phyloP scores from a whole-genome alignment of 1,284 basidiomycete species.

The Heliocybe sulcata region DNA sequence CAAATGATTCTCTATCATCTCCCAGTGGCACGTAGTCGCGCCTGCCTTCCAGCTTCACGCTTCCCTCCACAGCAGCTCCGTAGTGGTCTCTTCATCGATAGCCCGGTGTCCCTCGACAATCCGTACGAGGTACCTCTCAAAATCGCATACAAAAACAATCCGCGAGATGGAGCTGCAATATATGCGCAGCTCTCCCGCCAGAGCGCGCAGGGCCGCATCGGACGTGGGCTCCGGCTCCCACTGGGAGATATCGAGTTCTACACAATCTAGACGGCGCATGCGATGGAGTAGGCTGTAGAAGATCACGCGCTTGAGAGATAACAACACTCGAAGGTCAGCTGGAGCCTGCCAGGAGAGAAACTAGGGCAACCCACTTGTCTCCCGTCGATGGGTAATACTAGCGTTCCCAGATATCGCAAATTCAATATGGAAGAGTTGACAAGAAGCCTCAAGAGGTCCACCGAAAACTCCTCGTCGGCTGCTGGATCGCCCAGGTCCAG shows the following conservation, averaged over 20 bases:
- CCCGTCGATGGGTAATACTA: conserved; percentile 48
- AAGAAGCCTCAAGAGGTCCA: conserved; percentile 39
- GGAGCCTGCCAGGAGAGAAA: conserved; percentile 7
- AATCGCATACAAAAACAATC: conserved; percentile 53
- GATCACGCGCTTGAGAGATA: conserved; percentile 37
- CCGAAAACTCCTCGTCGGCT: conserved; percentile 44
- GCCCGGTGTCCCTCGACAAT: conserved; percentile 32
- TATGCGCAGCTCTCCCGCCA: conserved; percentile 49
- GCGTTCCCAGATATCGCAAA: conserved; percentile 52
- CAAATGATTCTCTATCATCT: too few relatives aligned
- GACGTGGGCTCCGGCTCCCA: conserved; percentile 52
- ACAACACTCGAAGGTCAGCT: not conserved
- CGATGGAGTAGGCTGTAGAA: conserved; percentile 54
- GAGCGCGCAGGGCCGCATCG: conserved; percentile 42
- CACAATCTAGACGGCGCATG: conserved; percentile 38
- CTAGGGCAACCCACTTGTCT: conserved; percentile 27
- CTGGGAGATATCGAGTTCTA: conserved; percentile 55
- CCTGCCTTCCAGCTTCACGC: too few relatives aligned
- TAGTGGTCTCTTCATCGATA: conserved; percentile 31
- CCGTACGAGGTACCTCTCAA: conserved; percentile 45
- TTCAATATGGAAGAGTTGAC: conserved; percentile 23
- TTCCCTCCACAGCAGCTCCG: conserved; percentile 48
- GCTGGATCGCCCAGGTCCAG: conserved; percentile 55
- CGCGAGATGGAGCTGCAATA: conserved; percentile 44
- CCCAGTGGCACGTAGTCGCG: too few relatives aligned